phyloP scores from a whole-genome alignment of 2,329 filamentous ascomycete genomes.

The Harringtonia aguacate region DNA sequence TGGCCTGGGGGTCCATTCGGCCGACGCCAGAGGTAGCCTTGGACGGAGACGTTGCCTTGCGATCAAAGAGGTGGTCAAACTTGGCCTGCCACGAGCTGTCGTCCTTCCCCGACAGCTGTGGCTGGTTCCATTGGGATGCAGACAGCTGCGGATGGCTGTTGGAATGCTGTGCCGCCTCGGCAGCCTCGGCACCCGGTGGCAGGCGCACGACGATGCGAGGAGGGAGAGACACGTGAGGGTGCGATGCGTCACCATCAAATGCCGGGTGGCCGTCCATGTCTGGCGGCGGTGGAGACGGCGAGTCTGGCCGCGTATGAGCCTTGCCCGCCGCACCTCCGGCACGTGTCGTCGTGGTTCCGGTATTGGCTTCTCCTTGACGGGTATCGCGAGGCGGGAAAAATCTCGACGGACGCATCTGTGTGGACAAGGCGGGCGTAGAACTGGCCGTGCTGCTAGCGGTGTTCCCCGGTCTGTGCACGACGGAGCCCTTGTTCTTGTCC shows the following conservation, averaged over 20 bases:
- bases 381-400: constrained; percentile 50
- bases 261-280: constrained; percentile 61
- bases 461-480: constrained; percentile 14
- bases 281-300: constrained; percentile 63
- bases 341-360: not conserved
- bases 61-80: constrained; percentile 69
- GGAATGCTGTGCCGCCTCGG: not conserved
- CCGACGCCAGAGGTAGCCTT: constrained; percentile 38
- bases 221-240: constrained; percentile 61
- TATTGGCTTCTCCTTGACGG: constrained; percentile 26
- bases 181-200: constrained; percentile 43
- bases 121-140: not conserved
- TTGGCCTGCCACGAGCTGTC: constrained; percentile 54
- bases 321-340: not conserved
- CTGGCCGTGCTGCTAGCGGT: constrained; percentile 8
- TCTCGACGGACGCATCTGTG: constrained; percentile 43
- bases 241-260: constrained; percentile 54
- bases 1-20: not conserved
- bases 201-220: constrained; percentile 69
- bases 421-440: constrained; percentile 4
- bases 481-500: constrained; percentile 16
- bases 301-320: constrained; percentile 28
- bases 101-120: constrained; percentile 4
- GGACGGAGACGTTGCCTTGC: constrained; percentile 46
- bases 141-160: not conserved